Percentiles rank a stretch among this genome's conserved stretches.
phyloP scores from a whole-genome alignment of 805 yeast genomes.

The Isabelozyma heimii region DNA sequence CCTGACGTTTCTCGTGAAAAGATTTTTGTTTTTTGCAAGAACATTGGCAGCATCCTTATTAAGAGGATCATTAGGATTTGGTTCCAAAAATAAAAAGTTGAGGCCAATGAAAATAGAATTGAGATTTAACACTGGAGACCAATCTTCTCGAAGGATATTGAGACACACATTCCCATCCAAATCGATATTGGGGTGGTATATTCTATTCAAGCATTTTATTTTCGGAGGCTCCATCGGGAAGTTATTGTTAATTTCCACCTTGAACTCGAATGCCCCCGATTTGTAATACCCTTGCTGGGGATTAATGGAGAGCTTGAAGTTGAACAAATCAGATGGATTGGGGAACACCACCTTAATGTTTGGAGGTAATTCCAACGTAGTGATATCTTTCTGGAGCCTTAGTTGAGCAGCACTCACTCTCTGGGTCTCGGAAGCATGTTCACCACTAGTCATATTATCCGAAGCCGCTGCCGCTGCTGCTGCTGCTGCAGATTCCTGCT shows the following conservation, averaged over 20 bases:
- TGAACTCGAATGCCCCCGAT: constrained; percentile 68
- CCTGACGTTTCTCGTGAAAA: constrained; percentile 57
- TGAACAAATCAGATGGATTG: constrained; percentile 56
- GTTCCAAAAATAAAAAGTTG: constrained; percentile 81
- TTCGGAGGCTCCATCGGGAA: constrained; percentile 95
- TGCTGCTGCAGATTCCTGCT: constrained; percentile 38
- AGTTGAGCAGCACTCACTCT: constrained; percentile 60
- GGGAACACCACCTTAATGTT: constrained; percentile 53
- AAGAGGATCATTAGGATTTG: constrained; percentile 88
- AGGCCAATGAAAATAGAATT: constrained; percentile 82
- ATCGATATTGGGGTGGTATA: constrained; percentile 94
- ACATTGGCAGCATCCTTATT: constrained; percentile 83
- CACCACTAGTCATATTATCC: background rate
- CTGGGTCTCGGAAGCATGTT: constrained; percentile 3
- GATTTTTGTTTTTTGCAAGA: constrained; percentile 31
- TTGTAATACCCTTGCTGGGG: constrained; percentile 76
- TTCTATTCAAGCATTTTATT: constrained; percentile 64
- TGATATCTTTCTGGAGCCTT: constrained; percentile 72
- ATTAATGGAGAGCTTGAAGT: constrained; percentile 51
- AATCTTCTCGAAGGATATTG: constrained; percentile 88
- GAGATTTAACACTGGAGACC: constrained; percentile 90
- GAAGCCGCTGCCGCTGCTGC: constrained; percentile 25
- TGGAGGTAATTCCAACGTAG: constrained; percentile 63
- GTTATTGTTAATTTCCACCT: constrained; percentile 61
- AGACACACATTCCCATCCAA: constrained; percentile 86